These are phyloP conservation scores for Kingdonia uniflora DNA, from an alignment of 164 flowering plant genomes.

Conservation along the genomic window DNA sequence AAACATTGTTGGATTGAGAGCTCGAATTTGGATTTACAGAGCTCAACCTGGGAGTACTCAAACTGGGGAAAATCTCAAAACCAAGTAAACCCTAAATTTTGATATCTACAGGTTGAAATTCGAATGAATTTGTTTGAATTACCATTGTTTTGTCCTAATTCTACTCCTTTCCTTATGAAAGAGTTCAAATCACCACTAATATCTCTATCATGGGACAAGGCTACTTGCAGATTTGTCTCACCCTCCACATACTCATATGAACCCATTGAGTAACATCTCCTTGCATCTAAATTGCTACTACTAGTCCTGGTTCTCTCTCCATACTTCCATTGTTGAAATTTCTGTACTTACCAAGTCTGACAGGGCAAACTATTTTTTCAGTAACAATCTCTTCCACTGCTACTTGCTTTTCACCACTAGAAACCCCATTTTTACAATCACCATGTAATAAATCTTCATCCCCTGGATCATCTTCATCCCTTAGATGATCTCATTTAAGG, in stretches of 20 bases:
- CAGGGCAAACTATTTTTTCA: constrained; percentile 45
- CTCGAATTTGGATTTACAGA: too few relatives aligned
- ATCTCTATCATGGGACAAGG: constrained; percentile 19
- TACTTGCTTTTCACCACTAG: constrained; percentile 17
- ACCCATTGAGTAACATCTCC: constrained; percentile 82
- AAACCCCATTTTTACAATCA: constrained; percentile 21
- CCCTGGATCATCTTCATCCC: constrained; percentile 21
- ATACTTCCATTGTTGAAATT: constrained; percentile 25
- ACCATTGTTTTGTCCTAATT: constrained; percentile 10
- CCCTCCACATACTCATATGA: constrained; percentile 61
- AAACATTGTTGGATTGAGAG: too few relatives aligned
- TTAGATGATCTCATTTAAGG: constrained; percentile 29
- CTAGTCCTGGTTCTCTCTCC: constrained; percentile 29
- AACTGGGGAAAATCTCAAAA: too few relatives aligned
- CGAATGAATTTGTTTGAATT: too few relatives aligned
- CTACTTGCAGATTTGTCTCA: constrained; percentile 43
- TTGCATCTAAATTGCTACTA: constrained; percentile 47
- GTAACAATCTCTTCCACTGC: constrained; percentile 21
- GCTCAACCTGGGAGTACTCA: too few relatives aligned
- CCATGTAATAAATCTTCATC: constrained; percentile 22
- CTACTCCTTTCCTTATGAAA: constrained; percentile 16
- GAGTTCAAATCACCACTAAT: constrained; percentile 13
- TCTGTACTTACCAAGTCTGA: constrained; percentile 71
- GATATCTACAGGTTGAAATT: too few relatives aligned
- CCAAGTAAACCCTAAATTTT: too few relatives aligned